phyloP scores from a whole-genome alignment of 768 basidiomycete genomes.

The Serendipita sp. region DNA sequence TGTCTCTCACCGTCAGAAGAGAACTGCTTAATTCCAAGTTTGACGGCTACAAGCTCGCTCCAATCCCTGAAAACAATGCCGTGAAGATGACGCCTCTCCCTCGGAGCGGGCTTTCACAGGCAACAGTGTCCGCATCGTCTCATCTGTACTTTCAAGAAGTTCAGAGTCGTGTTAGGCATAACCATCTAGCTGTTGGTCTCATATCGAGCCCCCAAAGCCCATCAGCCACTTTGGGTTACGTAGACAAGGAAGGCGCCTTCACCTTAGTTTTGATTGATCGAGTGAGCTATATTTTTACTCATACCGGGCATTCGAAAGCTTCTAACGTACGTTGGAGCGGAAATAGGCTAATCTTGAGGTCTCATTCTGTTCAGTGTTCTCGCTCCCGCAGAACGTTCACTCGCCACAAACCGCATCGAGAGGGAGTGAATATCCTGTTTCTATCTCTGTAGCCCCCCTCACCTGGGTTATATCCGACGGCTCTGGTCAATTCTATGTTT shows the following conservation, averaged over 20 bases:
- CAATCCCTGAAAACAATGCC: conserved; percentile 38
- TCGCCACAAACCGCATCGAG: conserved; percentile 12
- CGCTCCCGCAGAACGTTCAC: conserved; percentile 36
- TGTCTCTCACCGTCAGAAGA: conserved; percentile 21
- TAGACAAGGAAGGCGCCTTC: conserved; percentile 48
- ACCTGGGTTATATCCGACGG: conserved; percentile 52
- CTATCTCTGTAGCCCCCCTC: conserved; percentile 34
- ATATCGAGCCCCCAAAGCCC: conserved; percentile 20
- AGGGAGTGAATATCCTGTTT: conserved; percentile 63
- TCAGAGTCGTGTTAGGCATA: conserved; percentile 68
- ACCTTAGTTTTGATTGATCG: conserved; percentile 38
- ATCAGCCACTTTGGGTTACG: conserved; percentile 36
- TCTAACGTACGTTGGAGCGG: background rate
- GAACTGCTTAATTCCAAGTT: conserved; percentile 63
- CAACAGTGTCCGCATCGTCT: conserved; percentile 26
- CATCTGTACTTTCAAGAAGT: conserved; percentile 67
- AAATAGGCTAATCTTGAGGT: conserved; percentile 32
- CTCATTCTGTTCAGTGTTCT: conserved; percentile 37
- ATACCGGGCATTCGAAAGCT: conserved; percentile 2
- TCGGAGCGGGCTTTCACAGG: conserved; percentile 28
- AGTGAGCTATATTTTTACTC: conserved; percentile 27
- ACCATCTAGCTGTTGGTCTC: conserved; percentile 40
- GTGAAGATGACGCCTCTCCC: conserved; percentile 35
- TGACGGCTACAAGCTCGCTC: conserved; percentile 63
- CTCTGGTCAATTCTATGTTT: conserved; percentile 43